These are phyloP conservation scores for Apiospora rasikravindrae DNA, from an alignment of 2,329 filamentous ascomycete genomes.

Conservation along the genomic window DNA sequence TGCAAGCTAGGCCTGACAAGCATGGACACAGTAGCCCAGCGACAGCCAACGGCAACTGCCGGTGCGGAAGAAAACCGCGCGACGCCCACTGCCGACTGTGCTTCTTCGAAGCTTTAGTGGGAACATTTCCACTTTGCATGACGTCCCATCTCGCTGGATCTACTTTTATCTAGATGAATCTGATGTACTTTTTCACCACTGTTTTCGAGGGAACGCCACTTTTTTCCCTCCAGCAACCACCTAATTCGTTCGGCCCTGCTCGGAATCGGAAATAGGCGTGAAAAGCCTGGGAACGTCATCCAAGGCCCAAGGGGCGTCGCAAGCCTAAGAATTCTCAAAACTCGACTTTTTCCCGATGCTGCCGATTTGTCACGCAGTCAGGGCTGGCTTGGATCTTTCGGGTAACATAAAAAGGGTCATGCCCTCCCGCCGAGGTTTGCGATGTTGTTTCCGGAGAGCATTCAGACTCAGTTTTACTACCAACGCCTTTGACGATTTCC, in stretches of 20 bases:
- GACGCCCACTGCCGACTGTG: background rate
- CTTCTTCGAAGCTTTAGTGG: too few species aligned
- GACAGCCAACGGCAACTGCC: background rate
- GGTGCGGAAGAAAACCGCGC: constrained; percentile 2
- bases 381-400: background rate
- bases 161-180: background rate
- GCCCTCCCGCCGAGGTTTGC: background rate
- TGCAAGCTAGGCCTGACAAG: background rate
- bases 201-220: background rate
- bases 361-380: background rate
- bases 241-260: background rate
- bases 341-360: background rate
- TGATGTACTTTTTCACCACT: background rate
- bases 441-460: background rate
- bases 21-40: background rate
- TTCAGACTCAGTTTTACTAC: background rate
- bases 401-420: background rate
- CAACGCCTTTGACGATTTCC: background rate
- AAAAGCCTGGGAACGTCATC: background rate
- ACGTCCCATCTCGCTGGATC: background rate
- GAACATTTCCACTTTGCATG: background rate
- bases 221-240: background rate
- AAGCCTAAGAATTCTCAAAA: background rate
- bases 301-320: background rate
- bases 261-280: background rate